Percentiles rank a stretch among this genome's conserved stretches.
Conservation (phyloP, 78 protist species). For the Corallochytrium limacisporum region DNA sequence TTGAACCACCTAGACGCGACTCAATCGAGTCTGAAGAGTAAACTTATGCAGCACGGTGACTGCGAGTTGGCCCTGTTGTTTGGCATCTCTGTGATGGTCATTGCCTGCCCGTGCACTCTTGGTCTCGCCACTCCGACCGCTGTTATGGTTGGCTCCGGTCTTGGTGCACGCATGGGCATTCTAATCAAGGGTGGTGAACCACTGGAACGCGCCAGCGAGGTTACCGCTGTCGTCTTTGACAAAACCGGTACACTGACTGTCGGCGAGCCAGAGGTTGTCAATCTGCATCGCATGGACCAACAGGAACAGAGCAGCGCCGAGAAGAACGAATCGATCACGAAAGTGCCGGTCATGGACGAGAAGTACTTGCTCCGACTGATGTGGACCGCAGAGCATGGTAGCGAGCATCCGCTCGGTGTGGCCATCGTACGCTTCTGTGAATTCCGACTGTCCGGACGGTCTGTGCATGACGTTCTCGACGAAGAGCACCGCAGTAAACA, state of each 20-base stretch:
- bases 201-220: constrained; percentile 39
- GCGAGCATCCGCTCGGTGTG: constrained; percentile 21
- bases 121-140: constrained; percentile 79
- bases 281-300: neutral
- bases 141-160: constrained; percentile 71
- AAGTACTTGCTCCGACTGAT: neutral
- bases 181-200: constrained; percentile 61
- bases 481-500: no score
- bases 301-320: neutral
- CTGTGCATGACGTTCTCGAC: no score
- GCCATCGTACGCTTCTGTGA: no score
- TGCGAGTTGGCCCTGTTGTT: constrained; percentile 37
- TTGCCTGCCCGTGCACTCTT: constrained; percentile 80
- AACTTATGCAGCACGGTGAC: neutral
- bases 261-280: constrained; percentile 23
- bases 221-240: constrained; percentile 42
- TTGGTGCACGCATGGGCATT: constrained; percentile 52
- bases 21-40: neutral
- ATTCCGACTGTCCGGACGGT: no score
- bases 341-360: neutral
- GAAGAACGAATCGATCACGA: neutral
- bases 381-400: constrained; percentile 5
- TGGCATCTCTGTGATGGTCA: constrained; percentile 37
- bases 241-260: constrained; percentile 78
- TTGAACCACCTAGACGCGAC: no score